Conservation (phyloP, 176 grass and related monocot species). For the Carex kokanica region DNA sequence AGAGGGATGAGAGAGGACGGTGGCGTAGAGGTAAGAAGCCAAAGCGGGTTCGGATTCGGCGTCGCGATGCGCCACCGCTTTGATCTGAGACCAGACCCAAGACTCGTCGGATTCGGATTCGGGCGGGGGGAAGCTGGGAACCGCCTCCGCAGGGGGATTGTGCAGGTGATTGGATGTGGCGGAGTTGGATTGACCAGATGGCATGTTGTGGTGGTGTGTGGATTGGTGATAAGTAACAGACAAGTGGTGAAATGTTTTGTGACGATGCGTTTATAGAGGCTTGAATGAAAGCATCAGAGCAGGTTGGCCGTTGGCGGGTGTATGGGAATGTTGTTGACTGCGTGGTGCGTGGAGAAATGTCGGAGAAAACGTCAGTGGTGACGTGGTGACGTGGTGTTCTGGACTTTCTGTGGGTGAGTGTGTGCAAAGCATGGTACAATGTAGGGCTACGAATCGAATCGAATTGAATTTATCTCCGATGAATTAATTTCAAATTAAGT, state of each 20-base stretch:
- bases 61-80: constrained; percentile 73
- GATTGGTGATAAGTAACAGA: neutral
- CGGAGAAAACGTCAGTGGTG: too few relatives aligned
- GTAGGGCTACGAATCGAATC: too few relatives aligned
- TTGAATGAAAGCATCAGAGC: too few relatives aligned
- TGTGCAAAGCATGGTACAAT: too few relatives aligned
- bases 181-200: constrained; percentile 39
- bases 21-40: constrained; percentile 81
- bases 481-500: too few relatives aligned
- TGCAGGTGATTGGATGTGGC: constrained; percentile 15
- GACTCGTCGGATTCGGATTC: constrained; percentile 66
- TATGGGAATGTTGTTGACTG: too few relatives aligned
- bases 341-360: too few relatives aligned
- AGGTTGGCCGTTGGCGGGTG: too few relatives aligned
- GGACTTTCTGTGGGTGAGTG: too few relatives aligned
- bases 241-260: neutral
- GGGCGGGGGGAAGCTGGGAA: constrained; percentile 59
- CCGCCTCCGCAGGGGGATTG: constrained; percentile 18
- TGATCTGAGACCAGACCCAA: constrained; percentile 92
- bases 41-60: constrained; percentile 85
- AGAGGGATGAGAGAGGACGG: constrained; percentile 75
- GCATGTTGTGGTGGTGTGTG: constrained; percentile 27
- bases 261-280: neutral
- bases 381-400: too few relatives aligned
- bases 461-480: too few relatives aligned